These are phyloP conservation scores for Penicillium steckii DNA, from an alignment of 495 filamentous ascomycete genomes.

Conservation along the genomic window DNA sequence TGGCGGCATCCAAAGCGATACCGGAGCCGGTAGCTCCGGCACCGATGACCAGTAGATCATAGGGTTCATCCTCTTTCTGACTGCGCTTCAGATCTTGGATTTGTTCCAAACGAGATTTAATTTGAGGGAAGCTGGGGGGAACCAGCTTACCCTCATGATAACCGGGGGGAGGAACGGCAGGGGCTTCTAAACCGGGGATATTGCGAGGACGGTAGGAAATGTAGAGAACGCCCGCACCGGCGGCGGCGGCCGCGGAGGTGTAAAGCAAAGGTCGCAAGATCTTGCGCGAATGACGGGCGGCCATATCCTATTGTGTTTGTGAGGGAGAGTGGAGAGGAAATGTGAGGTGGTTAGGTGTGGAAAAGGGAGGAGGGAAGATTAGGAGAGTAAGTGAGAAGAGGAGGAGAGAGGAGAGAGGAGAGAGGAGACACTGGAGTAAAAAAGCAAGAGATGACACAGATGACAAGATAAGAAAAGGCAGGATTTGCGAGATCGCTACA, in stretches of 20 bases:
- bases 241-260: conserved; percentile 53
- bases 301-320: conserved; percentile 44
- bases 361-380: conserved; percentile 14
- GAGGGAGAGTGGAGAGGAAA: conserved; percentile 2
- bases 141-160: conserved; percentile 76
- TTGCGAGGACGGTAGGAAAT: conserved; percentile 80
- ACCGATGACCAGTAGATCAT: conserved; percentile 90
- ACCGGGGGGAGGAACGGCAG: conserved; percentile 77
- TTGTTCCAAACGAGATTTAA: conserved; percentile 66
- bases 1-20: conserved; percentile 91
- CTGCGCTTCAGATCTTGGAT: conserved; percentile 51
- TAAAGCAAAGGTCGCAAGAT: conserved; percentile 61
- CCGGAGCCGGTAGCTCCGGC: conserved; percentile 91
- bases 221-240: conserved; percentile 67
- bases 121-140: conserved; percentile 75
- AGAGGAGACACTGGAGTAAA: not conserved
- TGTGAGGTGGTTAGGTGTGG: conserved; percentile 21
- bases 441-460: not conserved
- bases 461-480: conserved; percentile 8
- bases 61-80: conserved; percentile 42
- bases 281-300: conserved; percentile 54
- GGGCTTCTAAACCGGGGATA: conserved; percentile 78
- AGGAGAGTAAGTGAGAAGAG: conserved; percentile 14
- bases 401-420: not conserved
- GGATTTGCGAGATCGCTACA: conserved; percentile 23